Evolutionary conservation across 169 alveolate species (phyloP), one percentile per base, ranked within the genome.

Genomic region (Babesia caballi): DNA sequence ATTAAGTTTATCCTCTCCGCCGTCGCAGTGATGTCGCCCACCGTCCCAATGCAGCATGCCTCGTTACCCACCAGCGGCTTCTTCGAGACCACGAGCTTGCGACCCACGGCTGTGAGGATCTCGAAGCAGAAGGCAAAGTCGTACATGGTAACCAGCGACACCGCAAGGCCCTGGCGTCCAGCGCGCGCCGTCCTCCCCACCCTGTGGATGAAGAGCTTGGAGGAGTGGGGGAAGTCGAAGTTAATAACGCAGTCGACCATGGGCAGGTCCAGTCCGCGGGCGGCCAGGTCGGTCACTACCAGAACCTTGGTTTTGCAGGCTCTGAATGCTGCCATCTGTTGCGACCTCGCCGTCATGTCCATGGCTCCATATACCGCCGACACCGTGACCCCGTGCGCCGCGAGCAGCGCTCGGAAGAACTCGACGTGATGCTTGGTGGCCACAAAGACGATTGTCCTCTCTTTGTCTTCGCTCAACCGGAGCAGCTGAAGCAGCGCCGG

Each of bases 151-250:
- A 81, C 72, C 23, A 81, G 23, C 28, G 88, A 81, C 50, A 81
- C 63, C 54, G 88, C 86, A 11, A 53, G 46, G 0, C 88, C 88
- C 66, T 81, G 84, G 1, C 74, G 28, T 9, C 99, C 99, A 8
- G 99, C 99, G 27, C 99, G 90, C 4, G 99, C 99, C 2, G 99
- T 97, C 80, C 99, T 90, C 32, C 99, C 99, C 0, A 97, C 99
- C 78, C 99, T 88, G 82, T 98, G 99, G 11, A 98, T 93, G 81
- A 96, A 98, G 59, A 96, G 97, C 80, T 97, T 96, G 27, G 98
- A 88, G 19, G 97, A 92, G 35, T 84, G 63, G 6, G 99, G 99
- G 71, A 97, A 91, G 93, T 98, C 99, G 78, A 91, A 97, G 91
- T 98, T 97, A 25, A 98, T 88, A 42, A 97, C 99, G 38, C 94